Base-by-base conservation (phyloP, 1,284 basidiomycete species). In the Trametes pubescens region DNA sequence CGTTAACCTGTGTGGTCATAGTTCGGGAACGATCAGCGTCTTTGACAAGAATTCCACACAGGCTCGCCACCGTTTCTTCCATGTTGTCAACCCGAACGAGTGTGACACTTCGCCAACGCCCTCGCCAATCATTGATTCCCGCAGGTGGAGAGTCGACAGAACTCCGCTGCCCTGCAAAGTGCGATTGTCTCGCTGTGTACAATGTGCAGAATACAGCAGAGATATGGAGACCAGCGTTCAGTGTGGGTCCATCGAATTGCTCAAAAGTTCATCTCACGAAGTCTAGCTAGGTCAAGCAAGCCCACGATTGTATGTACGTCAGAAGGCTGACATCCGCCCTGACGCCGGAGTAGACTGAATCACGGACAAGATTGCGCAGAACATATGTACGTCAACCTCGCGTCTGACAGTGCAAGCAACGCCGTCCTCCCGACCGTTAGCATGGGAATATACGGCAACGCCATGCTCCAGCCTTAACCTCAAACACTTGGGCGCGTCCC, bases 111-210 rank as follows among this genome's bases (percentile, higher is more conserved):
- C 18, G n/a, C 44, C 44, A 16, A 24, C 7, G n/a, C 16, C 1
- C 26, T 54, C 53, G 53, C 53, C 37, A 54, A 54, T 54, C 53
- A 37, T 14, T 54, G 53, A 54, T 54, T 2, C 14, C 24, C 48
- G 48, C 16, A 4, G 14, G 5, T 32, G 16, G 40, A 38, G 11
- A 13, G 11, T 38, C 10, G 5, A 16, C 2, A 11, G 37, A 38
- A 13, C 37, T 16, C 10, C 14, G 11, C 10, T 38, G 3, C 37
- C 14, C 37, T 38, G 37, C 11, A 13, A 38, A 11, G 37, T 38
- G 37, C 37, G 14, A 10, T 8, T 43, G 40, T 16, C 6, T 43
- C 16, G 8, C 18, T 43, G 16, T n/a, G 40, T 7, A 7, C 6
- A 18, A 16, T 43, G 6, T 43, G 16, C 16, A 7, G 2, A 7